Percentiles rank a stretch among this genome's conserved stretches.
phyloP scores from a whole-genome alignment of 495 filamentous ascomycete species.

The Xylaria scruposa region DNA sequence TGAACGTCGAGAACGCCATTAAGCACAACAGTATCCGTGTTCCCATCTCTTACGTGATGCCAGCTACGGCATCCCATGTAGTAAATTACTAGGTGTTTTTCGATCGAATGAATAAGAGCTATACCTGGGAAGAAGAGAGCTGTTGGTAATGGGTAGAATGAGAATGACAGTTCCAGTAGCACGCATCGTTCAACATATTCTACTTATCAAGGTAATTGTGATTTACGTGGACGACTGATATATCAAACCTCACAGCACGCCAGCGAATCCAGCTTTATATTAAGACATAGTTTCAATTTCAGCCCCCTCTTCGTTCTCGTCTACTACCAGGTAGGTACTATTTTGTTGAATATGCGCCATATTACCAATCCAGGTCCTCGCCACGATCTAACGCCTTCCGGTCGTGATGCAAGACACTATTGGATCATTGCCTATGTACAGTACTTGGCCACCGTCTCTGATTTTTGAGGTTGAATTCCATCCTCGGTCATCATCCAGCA shows the following conservation, averaged over 20 bases:
- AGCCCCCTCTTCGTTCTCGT: not conserved
- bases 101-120: not conserved
- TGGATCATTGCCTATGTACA: conserved; percentile 14
- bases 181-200: not conserved
- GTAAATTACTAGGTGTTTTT: not conserved
- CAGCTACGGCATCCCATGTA: not conserved
- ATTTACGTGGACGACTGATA: not conserved
- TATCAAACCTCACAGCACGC: not conserved
- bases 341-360: conserved; percentile 19
- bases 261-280: not conserved
- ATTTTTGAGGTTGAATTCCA: conserved; percentile 8
- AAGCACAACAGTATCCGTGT: not conserved
- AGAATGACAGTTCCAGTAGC: not conserved
- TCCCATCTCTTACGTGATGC: not conserved
- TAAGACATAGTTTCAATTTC: not conserved
- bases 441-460: not conserved
- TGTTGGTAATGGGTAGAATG: not conserved
- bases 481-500: not conserved
- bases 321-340: conserved; percentile 6
- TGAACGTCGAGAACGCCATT: not conserved
- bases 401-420: not conserved
- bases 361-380: conserved; percentile 10
- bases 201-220: not conserved
- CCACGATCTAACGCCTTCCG: not conserved
- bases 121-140: not conserved